These are phyloP conservation scores for Turritis glabra DNA, from an alignment of 345 rosid genomes.

Conservation along the genomic window DNA sequence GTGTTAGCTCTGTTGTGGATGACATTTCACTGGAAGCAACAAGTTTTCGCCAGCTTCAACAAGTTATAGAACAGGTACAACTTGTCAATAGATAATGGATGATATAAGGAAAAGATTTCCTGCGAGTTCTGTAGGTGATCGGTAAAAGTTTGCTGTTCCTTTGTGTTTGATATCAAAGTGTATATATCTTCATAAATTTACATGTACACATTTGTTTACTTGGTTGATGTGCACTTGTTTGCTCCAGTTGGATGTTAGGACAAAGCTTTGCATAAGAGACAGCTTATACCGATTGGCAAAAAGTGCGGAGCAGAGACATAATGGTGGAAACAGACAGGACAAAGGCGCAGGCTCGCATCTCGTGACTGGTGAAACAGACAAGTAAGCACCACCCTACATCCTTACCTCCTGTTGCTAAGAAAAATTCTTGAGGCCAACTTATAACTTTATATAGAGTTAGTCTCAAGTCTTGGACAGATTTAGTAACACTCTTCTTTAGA, in stretches of 20 bases:
- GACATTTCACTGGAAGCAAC: conserved; percentile 75
- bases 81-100: conserved; percentile 9
- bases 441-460: background rate
- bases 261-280: conserved; percentile 90
- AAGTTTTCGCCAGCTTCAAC: conserved; percentile 86
- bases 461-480: background rate
- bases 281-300: conserved; percentile 88
- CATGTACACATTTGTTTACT: background rate
- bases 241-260: conserved; percentile 80
- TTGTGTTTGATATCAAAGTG: background rate
- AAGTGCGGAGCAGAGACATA: conserved; percentile 88
- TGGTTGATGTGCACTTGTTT: conserved; percentile 21
- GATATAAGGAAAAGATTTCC: background rate
- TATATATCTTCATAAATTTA: background rate
- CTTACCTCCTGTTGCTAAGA: background rate
- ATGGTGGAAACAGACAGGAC: conserved; percentile 46
- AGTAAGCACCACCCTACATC: conserved; percentile 46
- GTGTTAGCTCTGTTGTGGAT: conserved; percentile 60
- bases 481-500: background rate
- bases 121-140: conserved; percentile 3
- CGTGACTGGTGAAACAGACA: conserved; percentile 58
- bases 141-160: background rate
- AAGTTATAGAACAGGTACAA: conserved; percentile 71
- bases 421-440: background rate
- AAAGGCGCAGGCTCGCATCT: conserved; percentile 39